phyloP scores from a whole-genome alignment of 768 basidiomycete genomes.

The Tricholoma furcatifolium region DNA sequence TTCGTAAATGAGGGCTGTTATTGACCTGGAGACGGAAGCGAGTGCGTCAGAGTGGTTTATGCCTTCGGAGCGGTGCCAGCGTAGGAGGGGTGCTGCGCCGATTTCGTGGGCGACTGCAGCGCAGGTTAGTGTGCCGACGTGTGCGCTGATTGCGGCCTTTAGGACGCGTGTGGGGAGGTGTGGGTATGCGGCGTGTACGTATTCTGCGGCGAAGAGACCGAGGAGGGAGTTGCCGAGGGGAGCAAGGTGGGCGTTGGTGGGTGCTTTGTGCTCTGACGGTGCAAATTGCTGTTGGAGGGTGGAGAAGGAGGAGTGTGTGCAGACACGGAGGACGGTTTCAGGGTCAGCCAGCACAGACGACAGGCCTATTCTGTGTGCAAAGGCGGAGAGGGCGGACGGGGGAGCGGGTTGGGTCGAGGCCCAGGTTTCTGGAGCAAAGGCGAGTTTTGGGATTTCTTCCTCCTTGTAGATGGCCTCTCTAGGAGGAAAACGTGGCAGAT shows the following conservation, averaged over 20 bases:
- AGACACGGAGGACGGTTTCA: slow-evolving; percentile 65
- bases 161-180: slow-evolving; percentile 89
- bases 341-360: slow-evolving; percentile 50
- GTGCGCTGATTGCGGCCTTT: slow-evolving; percentile 89
- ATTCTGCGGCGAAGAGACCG: slow-evolving; percentile 88
- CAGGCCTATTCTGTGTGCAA: slow-evolving; percentile 76
- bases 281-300: slow-evolving; percentile 53
- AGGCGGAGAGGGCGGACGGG: slow-evolving; percentile 67
- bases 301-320: slow-evolving; percentile 76
- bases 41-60: slow-evolving; percentile 84
- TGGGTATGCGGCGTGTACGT: slow-evolving; percentile 77
- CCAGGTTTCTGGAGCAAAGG: slow-evolving; percentile 70
- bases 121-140: slow-evolving; percentile 84
- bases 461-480: slow-evolving; percentile 43
- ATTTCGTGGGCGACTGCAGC: slow-evolving; percentile 84
- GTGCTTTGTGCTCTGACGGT: slow-evolving; percentile 51
- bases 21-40: slow-evolving; percentile 80
- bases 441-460: slow-evolving; percentile 30
- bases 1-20: slow-evolving; percentile 88
- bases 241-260: slow-evolving; percentile 75
- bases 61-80: slow-evolving; percentile 77
- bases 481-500: slow-evolving; percentile 60
- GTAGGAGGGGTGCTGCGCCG: slow-evolving; percentile 72
- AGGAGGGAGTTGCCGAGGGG: slow-evolving; percentile 83
- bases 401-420: slow-evolving; percentile 71